Percentiles rank a stretch among this genome's conserved stretches.
Conservation (phyloP, 371 early-diverging fungal species). For the Mucor racemosus region DNA sequence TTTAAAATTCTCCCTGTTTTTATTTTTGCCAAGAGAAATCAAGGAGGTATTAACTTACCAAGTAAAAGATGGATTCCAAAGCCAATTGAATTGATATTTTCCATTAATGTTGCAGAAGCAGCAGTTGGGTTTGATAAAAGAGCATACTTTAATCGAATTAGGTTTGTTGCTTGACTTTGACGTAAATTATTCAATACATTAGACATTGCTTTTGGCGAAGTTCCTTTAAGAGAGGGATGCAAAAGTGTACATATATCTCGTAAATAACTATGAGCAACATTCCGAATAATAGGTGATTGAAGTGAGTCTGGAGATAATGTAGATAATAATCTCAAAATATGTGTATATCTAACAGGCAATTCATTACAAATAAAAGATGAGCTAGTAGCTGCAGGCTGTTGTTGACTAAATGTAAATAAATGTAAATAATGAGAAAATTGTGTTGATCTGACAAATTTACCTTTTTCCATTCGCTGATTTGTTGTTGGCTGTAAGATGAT, state of each 20-base stretch:
- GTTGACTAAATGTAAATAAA: slow-evolving; percentile 6
- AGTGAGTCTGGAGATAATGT: slow-evolving; percentile 41
- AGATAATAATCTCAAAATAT: slow-evolving; percentile 60
- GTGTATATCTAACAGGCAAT: slow-evolving; percentile 71
- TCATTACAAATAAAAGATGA: slow-evolving; percentile 71
- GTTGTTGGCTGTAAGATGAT: background rate
- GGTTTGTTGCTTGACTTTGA: slow-evolving; percentile 39
- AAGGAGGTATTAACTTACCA: slow-evolving; percentile 33
- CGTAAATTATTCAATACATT: slow-evolving; percentile 42
- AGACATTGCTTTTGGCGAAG: slow-evolving; percentile 50
- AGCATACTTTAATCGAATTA: slow-evolving; percentile 52
- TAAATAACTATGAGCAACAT: slow-evolving; percentile 49
- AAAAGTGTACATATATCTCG: slow-evolving; percentile 47
- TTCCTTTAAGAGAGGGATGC: slow-evolving; percentile 42
- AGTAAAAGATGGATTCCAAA: slow-evolving; percentile 67
- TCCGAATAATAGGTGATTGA: slow-evolving; percentile 39
- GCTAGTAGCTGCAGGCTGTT: slow-evolving; percentile 45
- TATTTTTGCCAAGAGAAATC: slow-evolving; percentile 18
- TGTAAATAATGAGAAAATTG: background rate
- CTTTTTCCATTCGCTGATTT: slow-evolving; percentile 7
- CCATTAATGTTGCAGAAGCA: slow-evolving; percentile 32
- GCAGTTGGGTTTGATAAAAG: slow-evolving; percentile 29
- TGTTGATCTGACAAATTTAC: slow-evolving; percentile 6
- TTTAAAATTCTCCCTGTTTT: slow-evolving; percentile 1
- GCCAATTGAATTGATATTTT: slow-evolving; percentile 56